A percentile compares a stretch with the other conserved stretches of the same genome.
Evolutionary conservation across 2,329 filamentous ascomycete species (phyloP).

Genomic region (Aspergillus neoniger): DNA sequence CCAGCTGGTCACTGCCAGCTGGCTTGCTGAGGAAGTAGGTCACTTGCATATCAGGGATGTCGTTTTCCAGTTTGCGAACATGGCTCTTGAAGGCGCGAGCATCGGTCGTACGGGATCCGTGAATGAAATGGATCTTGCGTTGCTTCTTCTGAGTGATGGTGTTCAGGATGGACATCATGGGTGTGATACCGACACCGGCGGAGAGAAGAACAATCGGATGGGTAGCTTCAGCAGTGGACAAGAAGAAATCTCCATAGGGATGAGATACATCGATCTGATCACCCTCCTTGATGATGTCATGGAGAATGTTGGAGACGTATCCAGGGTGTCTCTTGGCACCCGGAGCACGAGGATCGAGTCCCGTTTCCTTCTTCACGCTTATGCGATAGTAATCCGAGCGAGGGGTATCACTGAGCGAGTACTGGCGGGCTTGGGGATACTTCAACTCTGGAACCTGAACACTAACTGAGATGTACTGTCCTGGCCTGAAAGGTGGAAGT

Average conservation of each 20-base stretch:
- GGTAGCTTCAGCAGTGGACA: constrained; percentile 45
- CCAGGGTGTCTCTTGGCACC: constrained; percentile 58
- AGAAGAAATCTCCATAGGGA: constrained; percentile 64
- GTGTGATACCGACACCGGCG: constrained; percentile 63
- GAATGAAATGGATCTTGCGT: constrained; percentile 61
- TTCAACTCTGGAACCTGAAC: constrained; percentile 60
- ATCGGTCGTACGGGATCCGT: constrained; percentile 55
- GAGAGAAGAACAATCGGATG: constrained; percentile 62
- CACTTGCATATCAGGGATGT: constrained; percentile 52
- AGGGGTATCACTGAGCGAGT: constrained; percentile 69
- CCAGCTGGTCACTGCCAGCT: constrained; percentile 49
- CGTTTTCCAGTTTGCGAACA: constrained; percentile 46
- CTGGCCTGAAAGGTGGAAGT: constrained; percentile 67
- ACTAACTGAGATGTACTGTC: constrained; percentile 71
- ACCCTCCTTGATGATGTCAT: constrained; percentile 62
- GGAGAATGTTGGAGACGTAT: constrained; percentile 69
- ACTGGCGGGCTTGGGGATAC: constrained; percentile 70
- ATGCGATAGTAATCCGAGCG: constrained; percentile 66
- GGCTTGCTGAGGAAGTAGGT: constrained; percentile 62
- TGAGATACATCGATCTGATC: constrained; percentile 67
- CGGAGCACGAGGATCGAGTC: constrained; percentile 51
- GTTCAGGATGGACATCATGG: constrained; percentile 63
- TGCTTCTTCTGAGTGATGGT: constrained; percentile 47
- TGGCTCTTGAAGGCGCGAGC: constrained; percentile 56
- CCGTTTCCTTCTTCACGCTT: constrained; percentile 68